These are phyloP conservation scores for Boletus sp. DNA, from an alignment of 768 basidiomycete species.

Conservation along the genomic window DNA sequence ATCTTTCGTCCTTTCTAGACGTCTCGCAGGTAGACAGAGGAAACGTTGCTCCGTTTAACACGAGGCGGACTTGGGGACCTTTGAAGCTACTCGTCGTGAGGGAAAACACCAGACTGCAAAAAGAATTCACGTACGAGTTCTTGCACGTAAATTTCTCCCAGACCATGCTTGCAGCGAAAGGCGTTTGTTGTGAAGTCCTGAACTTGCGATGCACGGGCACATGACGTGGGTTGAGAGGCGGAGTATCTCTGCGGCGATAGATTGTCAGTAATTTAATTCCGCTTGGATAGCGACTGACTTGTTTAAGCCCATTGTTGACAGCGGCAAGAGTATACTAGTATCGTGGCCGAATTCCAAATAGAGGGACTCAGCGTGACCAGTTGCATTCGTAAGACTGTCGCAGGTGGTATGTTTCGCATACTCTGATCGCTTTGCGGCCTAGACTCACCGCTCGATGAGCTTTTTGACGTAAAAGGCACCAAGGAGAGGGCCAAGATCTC, in stretches of 20 bases:
- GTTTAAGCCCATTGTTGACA: slow-evolving; percentile 39
- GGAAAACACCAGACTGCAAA: neutral
- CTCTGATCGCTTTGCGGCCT: neutral
- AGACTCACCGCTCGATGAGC: slow-evolving; percentile 37
- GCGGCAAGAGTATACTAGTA: slow-evolving; percentile 38
- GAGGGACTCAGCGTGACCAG: slow-evolving; percentile 31
- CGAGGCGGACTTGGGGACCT: slow-evolving; percentile 40
- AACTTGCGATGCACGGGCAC: slow-evolving; percentile 33
- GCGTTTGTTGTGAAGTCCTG: slow-evolving; percentile 40
- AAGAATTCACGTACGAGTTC: slow-evolving; percentile 26
- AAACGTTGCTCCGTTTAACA: slow-evolving; percentile 41
- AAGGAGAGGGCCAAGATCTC: slow-evolving; percentile 34
- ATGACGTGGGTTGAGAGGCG: slow-evolving; percentile 29
- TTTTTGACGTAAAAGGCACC: slow-evolving; percentile 40
- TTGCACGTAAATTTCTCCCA: slow-evolving; percentile 43
- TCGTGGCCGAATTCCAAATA: slow-evolving; percentile 46
- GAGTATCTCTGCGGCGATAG: slow-evolving; percentile 28
- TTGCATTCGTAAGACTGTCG: slow-evolving; percentile 35
- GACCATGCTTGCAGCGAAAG: slow-evolving; percentile 44
- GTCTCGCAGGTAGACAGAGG: slow-evolving; percentile 37
- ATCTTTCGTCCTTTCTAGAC: slow-evolving; percentile 28
- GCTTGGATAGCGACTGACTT: slow-evolving; percentile 24
- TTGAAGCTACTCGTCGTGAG: slow-evolving; percentile 23
- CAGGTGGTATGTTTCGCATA: neutral
- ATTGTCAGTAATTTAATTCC: neutral